Conservation (phyloP, 345 rosid genomes). For the Draba incana region DNA sequence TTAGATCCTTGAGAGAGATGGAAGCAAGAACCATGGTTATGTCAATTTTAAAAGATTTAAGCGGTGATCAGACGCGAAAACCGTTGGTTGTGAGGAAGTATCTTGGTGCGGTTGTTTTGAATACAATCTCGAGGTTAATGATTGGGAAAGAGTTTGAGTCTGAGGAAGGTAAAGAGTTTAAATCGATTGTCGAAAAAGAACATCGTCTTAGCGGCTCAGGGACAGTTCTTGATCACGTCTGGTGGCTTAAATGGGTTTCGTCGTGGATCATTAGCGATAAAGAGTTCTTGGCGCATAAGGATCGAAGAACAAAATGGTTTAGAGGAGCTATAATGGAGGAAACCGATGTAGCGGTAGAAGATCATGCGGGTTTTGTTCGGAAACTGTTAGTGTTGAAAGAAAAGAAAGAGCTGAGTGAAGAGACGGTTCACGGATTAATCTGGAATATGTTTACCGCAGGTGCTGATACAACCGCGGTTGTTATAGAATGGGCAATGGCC, state of each 20-base stretch:
- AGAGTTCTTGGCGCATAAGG: conserved; percentile 22
- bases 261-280: conserved; percentile 31
- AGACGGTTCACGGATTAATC: conserved; percentile 48
- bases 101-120: conserved; percentile 39
- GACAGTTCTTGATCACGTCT: conserved; percentile 30
- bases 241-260: conserved; percentile 45
- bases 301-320: conserved; percentile 33
- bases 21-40: conserved; percentile 44
- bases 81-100: conserved; percentile 41
- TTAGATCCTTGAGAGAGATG: conserved; percentile 46
- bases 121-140: conserved; percentile 38
- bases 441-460: conserved; percentile 63
- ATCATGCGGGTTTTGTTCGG: conserved; percentile 35
- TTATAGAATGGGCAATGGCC: conserved; percentile 57
- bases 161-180: conserved; percentile 44
- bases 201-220: conserved; percentile 32
- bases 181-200: conserved; percentile 33
- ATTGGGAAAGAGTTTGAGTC: conserved; percentile 39
- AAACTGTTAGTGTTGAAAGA: conserved; percentile 36
- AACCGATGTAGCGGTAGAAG: conserved; percentile 17
- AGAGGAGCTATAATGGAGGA: conserved; percentile 40
- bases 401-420: conserved; percentile 40
- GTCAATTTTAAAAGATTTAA: conserved; percentile 40
- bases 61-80: not conserved
- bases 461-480: conserved; percentile 48